Evolutionary conservation across 768 basidiomycete genomes (phyloP).

Genomic region (Sporobolomyces roseus): DNA sequence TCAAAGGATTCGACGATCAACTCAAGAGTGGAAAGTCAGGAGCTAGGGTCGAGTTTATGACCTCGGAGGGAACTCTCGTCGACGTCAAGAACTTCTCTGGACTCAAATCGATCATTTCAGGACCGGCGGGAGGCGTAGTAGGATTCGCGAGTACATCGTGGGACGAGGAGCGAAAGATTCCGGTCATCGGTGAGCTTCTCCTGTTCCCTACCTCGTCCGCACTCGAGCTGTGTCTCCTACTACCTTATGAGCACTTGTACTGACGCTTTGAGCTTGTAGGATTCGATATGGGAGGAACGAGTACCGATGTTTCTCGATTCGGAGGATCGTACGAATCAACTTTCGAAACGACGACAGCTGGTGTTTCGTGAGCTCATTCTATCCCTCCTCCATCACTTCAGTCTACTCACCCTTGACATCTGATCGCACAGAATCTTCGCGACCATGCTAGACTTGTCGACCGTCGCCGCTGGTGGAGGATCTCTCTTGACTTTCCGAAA

Average conservation of each 20-base stretch:
- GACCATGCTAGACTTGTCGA: conserved; percentile 87
- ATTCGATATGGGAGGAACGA: conserved; percentile 89
- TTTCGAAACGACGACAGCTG: conserved; percentile 92
- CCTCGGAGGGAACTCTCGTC: conserved; percentile 80
- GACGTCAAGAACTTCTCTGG: conserved; percentile 82
- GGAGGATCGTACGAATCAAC: conserved; percentile 86
- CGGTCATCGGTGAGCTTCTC: conserved; percentile 13
- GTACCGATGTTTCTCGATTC: conserved; percentile 90
- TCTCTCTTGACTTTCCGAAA: conserved; percentile 83
- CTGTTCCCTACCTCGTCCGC: background rate
- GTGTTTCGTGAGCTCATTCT: too few relatives aligned
- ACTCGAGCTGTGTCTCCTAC: too few relatives aligned
- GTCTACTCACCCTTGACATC: too few relatives aligned
- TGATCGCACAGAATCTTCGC: too few relatives aligned
- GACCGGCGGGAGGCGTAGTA: conserved; percentile 90
- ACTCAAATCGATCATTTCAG: conserved; percentile 69
- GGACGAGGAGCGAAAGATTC: conserved; percentile 57
- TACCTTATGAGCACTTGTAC: background rate
- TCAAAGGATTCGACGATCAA: conserved; percentile 68
- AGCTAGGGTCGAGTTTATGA: conserved; percentile 88
- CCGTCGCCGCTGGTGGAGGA: conserved; percentile 88
- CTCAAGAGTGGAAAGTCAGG: conserved; percentile 45
- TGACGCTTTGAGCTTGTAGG: conserved; percentile 44
- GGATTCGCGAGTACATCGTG: conserved; percentile 87
- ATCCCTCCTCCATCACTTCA: too few relatives aligned